phyloP scores from a whole-genome alignment of 129 eudicot genomes.

The Oenanthe sinensis region DNA sequence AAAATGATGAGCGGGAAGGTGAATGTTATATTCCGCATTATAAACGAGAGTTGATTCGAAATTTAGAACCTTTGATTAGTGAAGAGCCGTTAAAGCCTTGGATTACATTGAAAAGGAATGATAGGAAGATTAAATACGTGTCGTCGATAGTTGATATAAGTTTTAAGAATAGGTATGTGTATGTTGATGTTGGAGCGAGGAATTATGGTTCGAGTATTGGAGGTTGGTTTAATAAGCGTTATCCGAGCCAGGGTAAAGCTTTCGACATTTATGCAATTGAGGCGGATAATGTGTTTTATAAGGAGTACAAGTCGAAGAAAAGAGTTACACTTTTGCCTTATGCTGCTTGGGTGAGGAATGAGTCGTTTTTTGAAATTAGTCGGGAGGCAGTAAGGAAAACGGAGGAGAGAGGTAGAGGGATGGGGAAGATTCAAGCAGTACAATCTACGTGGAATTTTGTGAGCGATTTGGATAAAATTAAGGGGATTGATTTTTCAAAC shows the following conservation, averaged over 20 bases:
- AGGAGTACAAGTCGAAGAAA: conserved; percentile 41
- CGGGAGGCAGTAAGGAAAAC: conserved; percentile 28
- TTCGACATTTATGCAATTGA: conserved; percentile 59
- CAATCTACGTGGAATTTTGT: conserved; percentile 36
- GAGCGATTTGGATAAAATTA: conserved; percentile 36
- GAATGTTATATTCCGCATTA: conserved; percentile 36
- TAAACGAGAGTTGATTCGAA: conserved; percentile 28
- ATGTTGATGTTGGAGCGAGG: conserved; percentile 61
- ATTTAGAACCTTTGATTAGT: conserved; percentile 34
- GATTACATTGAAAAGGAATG: conserved; percentile 31
- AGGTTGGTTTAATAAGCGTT: conserved; percentile 53
- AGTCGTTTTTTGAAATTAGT: conserved; percentile 50
- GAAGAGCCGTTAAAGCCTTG: conserved; percentile 50
- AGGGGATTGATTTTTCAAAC: conserved; percentile 57
- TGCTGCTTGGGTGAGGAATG: conserved; percentile 69
- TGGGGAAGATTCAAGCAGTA: conserved; percentile 55
- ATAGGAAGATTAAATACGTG: conserved; percentile 45
- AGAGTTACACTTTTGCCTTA: conserved; percentile 56
- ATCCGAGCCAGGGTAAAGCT: conserved; percentile 48
- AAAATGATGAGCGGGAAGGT: conserved; percentile 8
- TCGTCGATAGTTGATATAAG: conserved; percentile 49
- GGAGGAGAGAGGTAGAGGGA: conserved; percentile 44
- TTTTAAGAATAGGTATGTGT: conserved; percentile 45
- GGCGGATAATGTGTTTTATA: conserved; percentile 39
- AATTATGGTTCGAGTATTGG: conserved; percentile 64